phyloP scores from a whole-genome alignment of 1,284 basidiomycete species.

The Jaminaea rosea region DNA sequence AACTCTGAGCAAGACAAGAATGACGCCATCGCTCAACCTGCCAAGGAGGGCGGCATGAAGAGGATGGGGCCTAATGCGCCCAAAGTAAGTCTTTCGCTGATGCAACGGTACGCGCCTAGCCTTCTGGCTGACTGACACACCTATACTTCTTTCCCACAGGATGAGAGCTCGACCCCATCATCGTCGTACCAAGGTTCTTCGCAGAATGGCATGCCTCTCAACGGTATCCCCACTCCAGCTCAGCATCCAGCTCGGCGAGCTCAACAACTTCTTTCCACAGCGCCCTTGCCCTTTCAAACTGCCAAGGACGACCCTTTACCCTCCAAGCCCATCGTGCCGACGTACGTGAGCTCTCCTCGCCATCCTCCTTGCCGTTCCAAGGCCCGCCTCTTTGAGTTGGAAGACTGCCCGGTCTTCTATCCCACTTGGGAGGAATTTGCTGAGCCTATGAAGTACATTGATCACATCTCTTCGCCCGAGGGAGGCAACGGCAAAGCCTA shows the following conservation, averaged over 20 bases:
- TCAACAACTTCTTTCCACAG: constrained; percentile 15
- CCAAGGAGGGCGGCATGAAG: constrained; percentile 17
- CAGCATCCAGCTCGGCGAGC: constrained; percentile 21
- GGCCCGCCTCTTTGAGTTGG: constrained; percentile 62
- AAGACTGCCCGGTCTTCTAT: constrained; percentile 81
- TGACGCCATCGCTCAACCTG: constrained; percentile 4
- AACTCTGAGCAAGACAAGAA: not conserved
- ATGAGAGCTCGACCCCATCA: not conserved
- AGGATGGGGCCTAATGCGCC: constrained; percentile 20
- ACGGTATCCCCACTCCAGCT: constrained; percentile 14
- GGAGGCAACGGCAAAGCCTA: constrained; percentile 59
- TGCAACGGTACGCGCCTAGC: too few relatives aligned
- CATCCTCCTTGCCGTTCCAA: constrained; percentile 21
- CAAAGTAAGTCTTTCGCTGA: constrained; percentile 19
- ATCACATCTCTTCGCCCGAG: constrained; percentile 60
- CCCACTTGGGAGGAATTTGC: constrained; percentile 82
- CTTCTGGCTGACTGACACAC: not conserved
- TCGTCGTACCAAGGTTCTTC: not conserved
- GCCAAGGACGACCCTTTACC: constrained; percentile 4
- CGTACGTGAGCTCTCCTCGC: constrained; percentile 28
- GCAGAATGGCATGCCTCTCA: not conserved
- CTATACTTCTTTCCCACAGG: not conserved
- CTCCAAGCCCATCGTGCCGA: constrained; percentile 23
- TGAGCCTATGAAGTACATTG: constrained; percentile 93
- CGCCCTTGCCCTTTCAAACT: constrained; percentile 12